Conservation (phyloP, 345 rosid genomes). For the Aethionema arabicum region DNA sequence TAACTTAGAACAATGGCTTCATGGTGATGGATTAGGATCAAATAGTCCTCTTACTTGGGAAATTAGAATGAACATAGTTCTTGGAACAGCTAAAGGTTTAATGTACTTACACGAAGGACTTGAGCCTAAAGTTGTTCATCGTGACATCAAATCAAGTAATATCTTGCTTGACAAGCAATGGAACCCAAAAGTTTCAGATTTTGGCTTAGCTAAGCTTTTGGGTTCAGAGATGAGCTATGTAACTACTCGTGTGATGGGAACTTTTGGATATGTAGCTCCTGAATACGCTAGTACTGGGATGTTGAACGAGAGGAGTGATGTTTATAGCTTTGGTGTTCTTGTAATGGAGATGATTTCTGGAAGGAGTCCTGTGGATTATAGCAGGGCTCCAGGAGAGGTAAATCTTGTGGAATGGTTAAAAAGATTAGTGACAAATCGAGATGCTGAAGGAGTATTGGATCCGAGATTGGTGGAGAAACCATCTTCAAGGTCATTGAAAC, state of each 20-base stretch:
- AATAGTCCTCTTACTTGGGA: constrained; percentile 90
- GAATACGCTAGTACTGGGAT: constrained; percentile 98
- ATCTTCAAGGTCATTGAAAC: constrained; percentile 75
- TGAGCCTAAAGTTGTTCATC: constrained; percentile 91
- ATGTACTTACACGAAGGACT: constrained; percentile 88
- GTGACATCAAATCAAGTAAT: constrained; percentile 89
- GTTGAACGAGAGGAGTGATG: constrained; percentile 96
- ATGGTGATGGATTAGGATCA: constrained; percentile 68
- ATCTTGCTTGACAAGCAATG: constrained; percentile 85
- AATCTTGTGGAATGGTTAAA: constrained; percentile 95
- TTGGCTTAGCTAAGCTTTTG: constrained; percentile 86
- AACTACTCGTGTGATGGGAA: constrained; percentile 96
- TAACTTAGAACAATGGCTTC: constrained; percentile 92
- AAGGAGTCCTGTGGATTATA: constrained; percentile 94
- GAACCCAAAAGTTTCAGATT: constrained; percentile 85
- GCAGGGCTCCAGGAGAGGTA: constrained; percentile 85
- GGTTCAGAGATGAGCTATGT: constrained; percentile 85
- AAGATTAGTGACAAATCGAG: constrained; percentile 76
- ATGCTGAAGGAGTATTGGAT: constrained; percentile 83
- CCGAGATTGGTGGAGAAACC: constrained; percentile 79
- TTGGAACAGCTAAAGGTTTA: constrained; percentile 88
- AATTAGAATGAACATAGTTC: constrained; percentile 66
- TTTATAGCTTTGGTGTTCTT: constrained; percentile 90
- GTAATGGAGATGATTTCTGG: constrained; percentile 92
- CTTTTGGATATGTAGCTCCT: constrained; percentile 96